A percentile compares a stretch with the other conserved stretches of the same genome.
Evolutionary conservation across 305 asterid species (phyloP).

Genomic region (Solanum hybrid): DNA sequence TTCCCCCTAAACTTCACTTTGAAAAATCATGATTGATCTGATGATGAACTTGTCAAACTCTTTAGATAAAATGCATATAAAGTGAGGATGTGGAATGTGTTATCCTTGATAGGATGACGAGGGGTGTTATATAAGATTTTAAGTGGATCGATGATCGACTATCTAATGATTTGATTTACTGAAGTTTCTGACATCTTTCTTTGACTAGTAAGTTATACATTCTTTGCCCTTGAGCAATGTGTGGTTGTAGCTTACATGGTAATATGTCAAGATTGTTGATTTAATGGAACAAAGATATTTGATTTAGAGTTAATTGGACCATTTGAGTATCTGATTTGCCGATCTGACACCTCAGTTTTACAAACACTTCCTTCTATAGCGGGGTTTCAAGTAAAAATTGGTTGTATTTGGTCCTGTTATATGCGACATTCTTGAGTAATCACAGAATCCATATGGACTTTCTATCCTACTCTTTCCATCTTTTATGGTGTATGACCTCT

Average conservation of each 20-base stretch:
- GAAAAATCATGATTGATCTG: background rate
- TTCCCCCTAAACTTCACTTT: background rate
- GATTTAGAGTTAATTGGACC: background rate
- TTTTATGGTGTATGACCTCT: background rate
- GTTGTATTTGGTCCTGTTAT: background rate
- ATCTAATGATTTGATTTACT: background rate
- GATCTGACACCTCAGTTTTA: background rate
- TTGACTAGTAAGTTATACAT: background rate
- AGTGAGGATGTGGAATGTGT: background rate
- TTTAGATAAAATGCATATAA: background rate
- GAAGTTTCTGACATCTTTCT: background rate
- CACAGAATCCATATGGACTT: background rate
- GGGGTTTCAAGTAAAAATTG: background rate
- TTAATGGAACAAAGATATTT: background rate
- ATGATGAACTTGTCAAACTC: background rate
- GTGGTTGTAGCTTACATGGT: background rate
- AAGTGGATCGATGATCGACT: background rate
- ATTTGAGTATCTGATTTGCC: background rate
- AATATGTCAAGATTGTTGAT: background rate
- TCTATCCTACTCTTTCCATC: background rate
- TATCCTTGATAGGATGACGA: background rate
- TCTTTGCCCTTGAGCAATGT: background rate
- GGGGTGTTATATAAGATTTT: background rate
- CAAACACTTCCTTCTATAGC: background rate
- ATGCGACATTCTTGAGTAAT: background rate